phyloP scores from a whole-genome alignment of 768 basidiomycete genomes.

The Suillus decipiens region DNA sequence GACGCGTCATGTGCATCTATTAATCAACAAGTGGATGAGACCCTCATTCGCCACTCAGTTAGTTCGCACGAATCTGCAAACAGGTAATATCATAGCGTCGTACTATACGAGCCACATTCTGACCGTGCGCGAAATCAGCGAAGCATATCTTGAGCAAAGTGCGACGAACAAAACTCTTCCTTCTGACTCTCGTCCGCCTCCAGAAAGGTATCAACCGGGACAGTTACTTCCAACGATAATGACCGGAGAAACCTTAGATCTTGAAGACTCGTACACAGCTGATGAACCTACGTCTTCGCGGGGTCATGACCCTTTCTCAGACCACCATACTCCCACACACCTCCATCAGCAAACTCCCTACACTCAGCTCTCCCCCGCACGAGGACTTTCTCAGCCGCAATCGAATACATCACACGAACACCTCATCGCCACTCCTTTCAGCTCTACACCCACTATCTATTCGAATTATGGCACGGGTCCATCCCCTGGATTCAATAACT shows the following conservation, averaged over 20 bases:
- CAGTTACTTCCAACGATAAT: slow-evolving; percentile 62
- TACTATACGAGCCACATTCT: background rate
- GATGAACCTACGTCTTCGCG: slow-evolving; percentile 19
- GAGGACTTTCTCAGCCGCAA: slow-evolving; percentile 29
- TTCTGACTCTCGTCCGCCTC: slow-evolving; percentile 16
- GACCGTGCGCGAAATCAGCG: slow-evolving; percentile 10
- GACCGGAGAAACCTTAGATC: slow-evolving; percentile 64
- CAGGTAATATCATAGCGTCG: slow-evolving; percentile 6
- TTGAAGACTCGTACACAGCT: slow-evolving; percentile 36
- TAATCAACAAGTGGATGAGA: slow-evolving; percentile 5
- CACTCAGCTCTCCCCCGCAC: slow-evolving; percentile 39
- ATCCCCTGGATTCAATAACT: slow-evolving; percentile 34
- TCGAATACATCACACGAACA: slow-evolving; percentile 14
- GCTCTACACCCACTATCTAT: slow-evolving; percentile 17
- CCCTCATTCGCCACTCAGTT: slow-evolving; percentile 7
- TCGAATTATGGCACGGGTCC: slow-evolving; percentile 19
- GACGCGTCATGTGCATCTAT: slow-evolving; percentile 1
- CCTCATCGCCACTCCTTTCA: slow-evolving; percentile 28
- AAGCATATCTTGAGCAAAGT: slow-evolving; percentile 4
- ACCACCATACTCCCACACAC: slow-evolving; percentile 31
- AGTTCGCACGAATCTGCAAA: slow-evolving; percentile 7
- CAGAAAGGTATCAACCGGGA: slow-evolving; percentile 57
- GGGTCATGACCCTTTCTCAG: slow-evolving; percentile 33
- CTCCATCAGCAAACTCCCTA: slow-evolving; percentile 35
- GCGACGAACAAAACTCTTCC: background rate